A percentile compares a stretch with the other conserved stretches of the same genome.
Evolutionary conservation across 2,329 filamentous ascomycete genomes (phyloP).

Genomic region (Fusarium sp.): DNA sequence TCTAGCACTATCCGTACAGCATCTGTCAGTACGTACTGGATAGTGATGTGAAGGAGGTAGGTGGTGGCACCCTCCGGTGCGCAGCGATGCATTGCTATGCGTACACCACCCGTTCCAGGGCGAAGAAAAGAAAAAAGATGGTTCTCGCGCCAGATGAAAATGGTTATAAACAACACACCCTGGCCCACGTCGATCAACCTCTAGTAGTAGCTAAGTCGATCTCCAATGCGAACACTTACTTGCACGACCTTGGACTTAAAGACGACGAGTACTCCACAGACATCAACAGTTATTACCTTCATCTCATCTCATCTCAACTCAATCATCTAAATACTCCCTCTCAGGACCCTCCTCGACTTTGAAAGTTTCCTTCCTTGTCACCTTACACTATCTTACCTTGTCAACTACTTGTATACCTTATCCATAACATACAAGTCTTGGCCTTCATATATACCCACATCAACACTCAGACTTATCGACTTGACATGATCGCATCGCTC

Average conservation of each 20-base stretch:
- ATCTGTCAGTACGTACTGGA: constrained; percentile 1
- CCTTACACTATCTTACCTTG: neutral
- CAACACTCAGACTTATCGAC: constrained; percentile 3
- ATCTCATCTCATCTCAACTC: constrained; percentile 35
- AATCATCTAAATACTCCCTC: constrained; percentile 39
- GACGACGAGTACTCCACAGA: constrained; percentile 42
- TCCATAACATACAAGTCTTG: constrained; percentile 25
- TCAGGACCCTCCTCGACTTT: constrained; percentile 21
- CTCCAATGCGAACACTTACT: constrained; percentile 48
- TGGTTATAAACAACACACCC: constrained; percentile 40
- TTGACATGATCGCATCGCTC: constrained; percentile 35
- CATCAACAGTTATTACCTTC: constrained; percentile 29
- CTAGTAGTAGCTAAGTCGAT: constrained; percentile 42
- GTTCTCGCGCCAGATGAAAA: constrained; percentile 33
- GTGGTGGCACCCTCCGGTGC: neutral
- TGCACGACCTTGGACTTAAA: constrained; percentile 35
- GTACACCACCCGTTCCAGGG: constrained; percentile 18
- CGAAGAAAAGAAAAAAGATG: constrained; percentile 21
- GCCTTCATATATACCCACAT: constrained; percentile 27
- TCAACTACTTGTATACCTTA: constrained; percentile 15
- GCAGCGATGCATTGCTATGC: constrained; percentile 2
- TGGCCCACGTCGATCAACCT: constrained; percentile 43
- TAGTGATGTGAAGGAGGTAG: neutral
- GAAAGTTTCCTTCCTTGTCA: neutral
- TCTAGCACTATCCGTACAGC: constrained; percentile 1